These are phyloP conservation scores for Conidiobolus incongruus DNA, from an alignment of 371 early-diverging fungal species.

Conservation along the genomic window DNA sequence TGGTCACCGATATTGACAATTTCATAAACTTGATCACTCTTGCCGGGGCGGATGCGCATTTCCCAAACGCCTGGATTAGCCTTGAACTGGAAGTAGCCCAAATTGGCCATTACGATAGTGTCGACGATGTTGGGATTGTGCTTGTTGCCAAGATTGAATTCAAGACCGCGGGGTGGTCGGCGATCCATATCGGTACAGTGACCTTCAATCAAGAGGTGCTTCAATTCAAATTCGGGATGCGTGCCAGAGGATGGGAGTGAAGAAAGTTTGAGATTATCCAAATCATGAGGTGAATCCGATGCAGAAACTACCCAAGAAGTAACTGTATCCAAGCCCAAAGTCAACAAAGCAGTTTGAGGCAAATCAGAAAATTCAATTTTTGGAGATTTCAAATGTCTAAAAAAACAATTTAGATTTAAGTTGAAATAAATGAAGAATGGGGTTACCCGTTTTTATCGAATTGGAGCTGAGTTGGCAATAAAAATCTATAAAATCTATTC, in stretches of 20 bases:
- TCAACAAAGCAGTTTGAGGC: constrained; percentile 55
- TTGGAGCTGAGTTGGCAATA: constrained; percentile 27
- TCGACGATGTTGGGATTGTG: constrained; percentile 31
- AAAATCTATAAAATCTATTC: constrained; percentile 74
- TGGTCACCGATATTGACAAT: constrained; percentile 36
- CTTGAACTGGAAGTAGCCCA: constrained; percentile 86
- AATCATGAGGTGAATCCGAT: constrained; percentile 51
- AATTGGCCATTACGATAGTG: constrained; percentile 89
- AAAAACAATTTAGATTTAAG: no score
- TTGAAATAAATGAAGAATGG: no score
- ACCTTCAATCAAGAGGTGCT: constrained; percentile 68
- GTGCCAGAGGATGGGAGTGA: constrained; percentile 30
- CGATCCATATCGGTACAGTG: constrained; percentile 48
- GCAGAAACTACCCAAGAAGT: constrained; percentile 77
- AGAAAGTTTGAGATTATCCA: constrained; percentile 68
- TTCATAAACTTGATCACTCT: constrained; percentile 46
- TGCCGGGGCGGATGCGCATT: constrained; percentile 54
- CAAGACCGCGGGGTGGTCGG: constrained; percentile 66
- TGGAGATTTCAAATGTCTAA: constrained; percentile 11
- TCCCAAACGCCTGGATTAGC: constrained; percentile 77
- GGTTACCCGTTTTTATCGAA: constrained; percentile 30
- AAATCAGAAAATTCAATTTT: constrained; percentile 42
- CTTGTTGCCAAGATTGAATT: constrained; percentile 56
- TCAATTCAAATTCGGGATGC: constrained; percentile 54
- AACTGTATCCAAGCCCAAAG: constrained; percentile 64